Base-by-base conservation (phyloP, 2,329 filamentous ascomycete genomes). In the Lecanoromycetidae sp. region DNA sequence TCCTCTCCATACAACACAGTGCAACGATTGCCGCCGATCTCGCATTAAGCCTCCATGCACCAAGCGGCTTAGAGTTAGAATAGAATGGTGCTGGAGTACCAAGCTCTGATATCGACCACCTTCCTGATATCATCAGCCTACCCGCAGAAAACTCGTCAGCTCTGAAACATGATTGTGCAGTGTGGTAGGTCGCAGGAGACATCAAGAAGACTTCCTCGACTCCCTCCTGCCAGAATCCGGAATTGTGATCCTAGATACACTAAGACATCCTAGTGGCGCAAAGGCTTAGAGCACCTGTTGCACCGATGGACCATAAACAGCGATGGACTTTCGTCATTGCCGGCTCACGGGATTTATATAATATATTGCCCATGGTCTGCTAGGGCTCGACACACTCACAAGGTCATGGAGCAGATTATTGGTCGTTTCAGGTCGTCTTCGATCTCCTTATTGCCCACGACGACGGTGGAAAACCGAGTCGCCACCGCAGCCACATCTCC, bases 361-460 rank as follows among this genome's bases (percentile, higher is more conserved):
- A 23, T 23, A 23, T 17, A 15, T 35, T 34, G 17, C 4, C 26
- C n/a, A 23, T 7, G 23, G 33, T 30, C 7, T 29, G 20, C 15
- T 30, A 40, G n/a, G 5, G 26, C 44, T 19, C 26, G 13, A 22
- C 41, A 29, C 17, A 19, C 34, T 32, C 5, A 41, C 25, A 35
- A 40, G n/a, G 41, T 34, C 15, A 45, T 49, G 47, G 47, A 49
- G 13, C 27, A 33, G 17, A n/a, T 49, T 17, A 44, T 45, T 36
- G 36, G 29, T 8, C 36, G 42, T 10, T 29, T 49, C 23, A 23
- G 5, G 15, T 49, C 42, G n/a, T 9, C 47, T 27, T 40, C 35
- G 34, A 44, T 37, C 17, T 49, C 41, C 22, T 8, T 45, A 27
- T 39, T 27, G 3, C 32, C 41, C n/a, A 5, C 19, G 17, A 20